phyloP scores from a whole-genome alignment of 495 filamentous ascomycete species.

The Haplographium delicatum region DNA sequence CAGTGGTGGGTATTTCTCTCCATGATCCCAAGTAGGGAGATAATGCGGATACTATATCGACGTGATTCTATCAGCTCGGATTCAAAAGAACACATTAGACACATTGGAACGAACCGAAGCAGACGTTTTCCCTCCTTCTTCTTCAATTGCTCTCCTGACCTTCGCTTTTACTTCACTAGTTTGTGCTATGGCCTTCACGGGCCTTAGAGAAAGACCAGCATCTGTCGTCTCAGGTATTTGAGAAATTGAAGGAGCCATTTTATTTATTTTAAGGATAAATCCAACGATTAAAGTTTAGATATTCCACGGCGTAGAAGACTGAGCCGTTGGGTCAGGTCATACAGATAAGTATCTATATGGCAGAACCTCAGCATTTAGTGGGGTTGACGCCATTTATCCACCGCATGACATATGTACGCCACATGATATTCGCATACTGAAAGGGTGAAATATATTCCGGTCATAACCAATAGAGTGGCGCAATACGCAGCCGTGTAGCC shows the following conservation, averaged over 20 bases:
- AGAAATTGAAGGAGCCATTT: constrained; percentile 13
- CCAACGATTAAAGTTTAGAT: no score
- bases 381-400: no score
- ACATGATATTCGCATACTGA: no score
- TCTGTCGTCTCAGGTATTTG: not conserved
- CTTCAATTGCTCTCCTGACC: constrained; percentile 9
- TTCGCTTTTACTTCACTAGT: not conserved
- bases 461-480: no score
- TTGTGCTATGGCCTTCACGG: not conserved
- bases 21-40: constrained; percentile 64
- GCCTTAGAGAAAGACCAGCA: not conserved
- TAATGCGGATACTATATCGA: constrained; percentile 61
- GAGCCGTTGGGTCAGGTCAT: no score
- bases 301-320: no score
- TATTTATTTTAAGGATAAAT: no score
- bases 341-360: no score
- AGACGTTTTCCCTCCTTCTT: constrained; percentile 16
- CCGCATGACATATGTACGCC: no score
- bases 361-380: no score
- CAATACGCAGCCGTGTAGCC: no score
- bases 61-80: not conserved
- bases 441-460: no score
- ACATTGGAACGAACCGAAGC: constrained; percentile 11
- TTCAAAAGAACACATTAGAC: not conserved
- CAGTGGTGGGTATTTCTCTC: constrained; percentile 55